Base-by-base conservation (phyloP, 2,329 filamentous ascomycete species). In the Parasarocladium wereldwijsianum region DNA sequence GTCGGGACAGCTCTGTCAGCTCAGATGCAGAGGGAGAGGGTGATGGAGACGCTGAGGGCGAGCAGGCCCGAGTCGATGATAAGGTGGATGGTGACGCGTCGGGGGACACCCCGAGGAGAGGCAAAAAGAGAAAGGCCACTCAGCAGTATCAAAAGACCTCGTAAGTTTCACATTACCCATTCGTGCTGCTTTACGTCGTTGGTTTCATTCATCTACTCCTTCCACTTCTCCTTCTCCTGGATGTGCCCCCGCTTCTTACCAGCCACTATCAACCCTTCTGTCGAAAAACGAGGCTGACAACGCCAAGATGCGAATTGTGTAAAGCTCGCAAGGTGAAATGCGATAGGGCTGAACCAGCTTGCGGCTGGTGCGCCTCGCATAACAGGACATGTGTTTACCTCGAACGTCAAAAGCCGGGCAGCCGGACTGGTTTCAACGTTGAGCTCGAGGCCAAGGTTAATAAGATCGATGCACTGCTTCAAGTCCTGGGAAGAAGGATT, bases 351-450 rank as follows among this genome's bases (percentile, higher is more conserved):
- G 65, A 70, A 40, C 66, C 66, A 2, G 64, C 64, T n/a, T 81
- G 76, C 50, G 74, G 74, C 14, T 81, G 76, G 76, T 82, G 76
- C 47, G 54, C 69, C 29, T 68, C 75, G 29, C 78, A 81, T 49
- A 65, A 66, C 34, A 69, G 76, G 38, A 41, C 61, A 24, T 81
- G 76, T 46, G 70, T 77, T 46, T 81, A 81, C 46, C 71, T 70
- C 36, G 75, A 78, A 42, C 62, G 76, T 24, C 78, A 79, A 54
- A 80, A 79, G 47, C 74, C 76, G 6, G 76, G 76, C 3, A 58
- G 68, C 21, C 57, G 68, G 17, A 66, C 72, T 40, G 72, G 70
- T 25, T 74, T 74, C 47, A 68, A 68, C 10, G 55, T 70, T 29
- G 71, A 76, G 49, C 59, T 76, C 5, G 70, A 64, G 39, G 53